Percentiles rank a stretch among this genome's conserved stretches.
These are phyloP conservation scores for Juncus inflexus DNA, from an alignment of 176 grass and related monocot genomes.

Conservation along the genomic window DNA sequence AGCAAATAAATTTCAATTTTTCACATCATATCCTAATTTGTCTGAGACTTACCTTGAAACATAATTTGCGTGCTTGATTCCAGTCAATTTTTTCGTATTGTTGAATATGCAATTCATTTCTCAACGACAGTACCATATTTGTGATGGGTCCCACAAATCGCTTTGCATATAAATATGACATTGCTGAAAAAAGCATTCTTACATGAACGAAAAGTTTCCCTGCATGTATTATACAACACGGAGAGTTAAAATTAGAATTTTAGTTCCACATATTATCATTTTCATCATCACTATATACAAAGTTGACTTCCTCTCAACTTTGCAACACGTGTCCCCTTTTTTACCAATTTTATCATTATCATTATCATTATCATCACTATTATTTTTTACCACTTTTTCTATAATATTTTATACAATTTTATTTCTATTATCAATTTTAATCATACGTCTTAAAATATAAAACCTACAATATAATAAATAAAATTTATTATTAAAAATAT, in stretches of 20 bases:
- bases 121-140: conserved; percentile 20
- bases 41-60: neutral
- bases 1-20: neutral
- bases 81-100: neutral
- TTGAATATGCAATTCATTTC: conserved; percentile 1
- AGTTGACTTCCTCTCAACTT: too few species aligned
- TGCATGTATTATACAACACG: conserved; percentile 21
- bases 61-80: too few species aligned
- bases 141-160: neutral
- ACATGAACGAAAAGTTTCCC: conserved; percentile 47
- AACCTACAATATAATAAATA: too few species aligned
- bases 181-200: conserved; percentile 53
- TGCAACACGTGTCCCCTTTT: too few species aligned
- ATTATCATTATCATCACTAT: too few species aligned
- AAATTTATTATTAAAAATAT: too few species aligned
- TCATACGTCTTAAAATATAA: too few species aligned
- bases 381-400: too few species aligned
- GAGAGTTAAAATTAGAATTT: neutral
- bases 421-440: too few species aligned
- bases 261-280: neutral
- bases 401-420: too few species aligned
- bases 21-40: neutral
- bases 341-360: too few species aligned
- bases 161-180: conserved; percentile 65
- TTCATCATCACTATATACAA: too few species aligned